Base-by-base conservation (phyloP, 2,329 filamentous ascomycete genomes). In the Cryoendolithus antarcticus region DNA sequence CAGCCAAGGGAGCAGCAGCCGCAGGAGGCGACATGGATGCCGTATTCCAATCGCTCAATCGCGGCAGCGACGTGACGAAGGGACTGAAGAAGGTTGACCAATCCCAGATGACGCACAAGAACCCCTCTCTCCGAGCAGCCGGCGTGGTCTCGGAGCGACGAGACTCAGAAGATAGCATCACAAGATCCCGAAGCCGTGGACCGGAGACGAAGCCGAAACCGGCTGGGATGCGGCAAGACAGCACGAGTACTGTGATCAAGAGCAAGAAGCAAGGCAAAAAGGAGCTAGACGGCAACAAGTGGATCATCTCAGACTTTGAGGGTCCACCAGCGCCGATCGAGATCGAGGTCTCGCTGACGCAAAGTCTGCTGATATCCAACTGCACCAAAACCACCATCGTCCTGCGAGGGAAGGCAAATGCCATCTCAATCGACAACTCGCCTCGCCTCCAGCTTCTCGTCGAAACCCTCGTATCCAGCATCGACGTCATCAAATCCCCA, bases 71-170 rank as follows among this genome's bases (percentile, higher is more conserved):
- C n/a, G 84, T 98, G 43, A 98, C 91, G 3, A 78, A 84, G 48
- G 80, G 83, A 27, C 71, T 98, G 29, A 82, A 83, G 49, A 98
- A 95, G 69, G 91, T 98, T 36, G 89, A 95, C 65, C 82, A 80
- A 57, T 91, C 83, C 39, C 73, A 96, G 62, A 95, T 95, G 89
- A 98, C 91, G 44, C 91, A 98, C 66, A 96, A 96, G 70, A 98
- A 98, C 63, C 91, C 91, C 9, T 76, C 79, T 7, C 70, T 98
- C 42, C 80, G 91, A 46, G 74, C 83, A 15, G 71, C 82, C 1
- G 24, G 24, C 24, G 24, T 27, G 24, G 24, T 27, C 6, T 27
- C 24, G 7, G 24, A 27, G 7, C 24, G 24, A 27, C 24, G 24
- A 6, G 69, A 69, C 41, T 71, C 69, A 43, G 67, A 68, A 31